These are phyloP conservation scores for Candida berthetii DNA, from an alignment of 805 yeast species.

Conservation along the genomic window DNA sequence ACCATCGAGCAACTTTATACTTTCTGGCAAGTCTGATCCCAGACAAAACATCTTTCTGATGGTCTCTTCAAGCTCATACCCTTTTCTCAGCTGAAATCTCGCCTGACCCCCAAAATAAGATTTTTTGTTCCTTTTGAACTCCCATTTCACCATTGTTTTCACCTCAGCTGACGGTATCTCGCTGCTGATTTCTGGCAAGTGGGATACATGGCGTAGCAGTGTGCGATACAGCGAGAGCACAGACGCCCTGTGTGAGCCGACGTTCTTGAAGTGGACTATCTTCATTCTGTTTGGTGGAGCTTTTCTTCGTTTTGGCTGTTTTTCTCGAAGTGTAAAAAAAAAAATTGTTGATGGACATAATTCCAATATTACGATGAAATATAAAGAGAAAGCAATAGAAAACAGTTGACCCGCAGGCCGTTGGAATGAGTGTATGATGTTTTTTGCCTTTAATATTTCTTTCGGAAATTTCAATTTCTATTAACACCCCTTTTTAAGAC, in stretches of 20 bases:
- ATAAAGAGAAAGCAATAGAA: no score
- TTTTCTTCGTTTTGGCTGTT: no score
- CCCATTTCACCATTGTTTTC: conserved; percentile 1
- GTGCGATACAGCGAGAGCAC: conserved; percentile 24
- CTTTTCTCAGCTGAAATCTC: conserved; percentile 3
- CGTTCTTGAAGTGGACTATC: conserved; percentile 24
- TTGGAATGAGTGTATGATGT: not conserved
- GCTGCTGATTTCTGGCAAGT: conserved; percentile 2
- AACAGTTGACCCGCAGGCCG: no score
- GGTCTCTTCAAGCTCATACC: conserved; percentile 8
- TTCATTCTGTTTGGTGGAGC: no score
- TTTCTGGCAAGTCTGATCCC: no score
- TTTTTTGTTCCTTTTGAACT: conserved; percentile 4
- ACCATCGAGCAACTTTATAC: no score
- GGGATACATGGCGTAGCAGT: conserved; percentile 20
- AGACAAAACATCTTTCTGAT: conserved; percentile 3
- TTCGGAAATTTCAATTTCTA: not conserved
- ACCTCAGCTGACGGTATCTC: no score
- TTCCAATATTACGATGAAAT: not conserved
- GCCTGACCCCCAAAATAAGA: no score
- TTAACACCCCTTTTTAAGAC: not conserved
- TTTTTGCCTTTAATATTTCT: no score
- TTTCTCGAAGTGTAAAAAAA: not conserved
- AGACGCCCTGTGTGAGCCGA: conserved; percentile 20
- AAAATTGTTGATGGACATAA: not conserved